Base-by-base conservation (phyloP, 306 rosid genomes). In the Benincasa hispida region DNA sequence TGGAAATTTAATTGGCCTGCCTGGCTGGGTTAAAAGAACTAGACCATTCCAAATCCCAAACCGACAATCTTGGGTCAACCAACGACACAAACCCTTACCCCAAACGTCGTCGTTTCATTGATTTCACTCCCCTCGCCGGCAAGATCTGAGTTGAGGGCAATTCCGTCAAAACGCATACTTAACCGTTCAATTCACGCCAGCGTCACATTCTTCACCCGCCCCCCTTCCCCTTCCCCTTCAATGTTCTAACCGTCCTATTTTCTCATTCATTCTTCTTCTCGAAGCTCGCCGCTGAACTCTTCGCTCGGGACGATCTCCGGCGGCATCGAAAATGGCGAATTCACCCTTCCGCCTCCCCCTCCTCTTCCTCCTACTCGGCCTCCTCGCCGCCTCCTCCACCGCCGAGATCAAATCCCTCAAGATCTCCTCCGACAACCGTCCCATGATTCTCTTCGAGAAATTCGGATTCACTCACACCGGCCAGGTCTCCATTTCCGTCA, bases 391-490 rank as follows among this genome's bases (percentile, higher is more conserved):
- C 32, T 82, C 77, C 35, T 34, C 96, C 77, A 42, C 86, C 54
- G 97, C 89, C 14, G 98, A 91, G 89, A 93, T 93, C 82, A 93
- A 87, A 83, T 78, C 89, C 85, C 89, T 93, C 0, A 80, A 86
- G 55, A 89, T 93, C 48, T 54, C 83, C 65, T 77, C 90, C 81
- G 98, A 91, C 80, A 62, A 75, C 54, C 90, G 98, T 1, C 81
- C 90, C 28, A 89, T 91, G 98, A 91, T 93, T 78, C 89, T 88
- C 1, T 86, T 91, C 77, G 97, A 91, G 86, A 91, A 89, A 83
- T 93, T 93, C 81, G 98, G 98, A 0, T 93, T 93, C 93, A 89
- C 98, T 2, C 91, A 85, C 85, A 79, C 80, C 25, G 98, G 98
- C n/a, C 87, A 81, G 63, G 89, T 91, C 24, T 10, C 72, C 58